A percentile compares a stretch with the other conserved stretches of the same genome.
phyloP scores from a whole-genome alignment of 345 rosid species.

The Salix dunnii region DNA sequence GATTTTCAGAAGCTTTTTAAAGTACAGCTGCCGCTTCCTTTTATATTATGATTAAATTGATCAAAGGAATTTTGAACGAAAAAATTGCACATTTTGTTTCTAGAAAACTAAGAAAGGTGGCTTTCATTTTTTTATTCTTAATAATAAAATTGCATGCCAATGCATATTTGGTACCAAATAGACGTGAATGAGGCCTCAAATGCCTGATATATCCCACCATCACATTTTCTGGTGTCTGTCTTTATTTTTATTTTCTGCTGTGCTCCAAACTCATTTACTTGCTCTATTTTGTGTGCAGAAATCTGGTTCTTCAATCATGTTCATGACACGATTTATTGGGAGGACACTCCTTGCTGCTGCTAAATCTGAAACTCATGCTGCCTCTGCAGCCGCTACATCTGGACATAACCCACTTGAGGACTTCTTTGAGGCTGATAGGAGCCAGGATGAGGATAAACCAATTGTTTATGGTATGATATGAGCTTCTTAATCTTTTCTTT shows the following conservation, averaged over 20 bases:
- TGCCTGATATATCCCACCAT: neutral
- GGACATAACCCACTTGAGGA: constrained; percentile 70
- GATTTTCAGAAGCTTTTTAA: neutral
- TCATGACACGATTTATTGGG: constrained; percentile 59
- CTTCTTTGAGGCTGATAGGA: constrained; percentile 75
- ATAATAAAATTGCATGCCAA: neutral
- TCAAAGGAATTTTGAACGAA: no score
- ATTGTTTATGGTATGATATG: constrained; percentile 57
- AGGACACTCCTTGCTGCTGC: constrained; percentile 62
- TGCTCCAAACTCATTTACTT: neutral
- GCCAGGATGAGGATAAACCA: constrained; percentile 61
- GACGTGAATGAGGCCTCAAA: neutral
- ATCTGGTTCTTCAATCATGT: constrained; percentile 36
- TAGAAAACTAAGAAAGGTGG: neutral
- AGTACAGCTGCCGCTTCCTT: neutral
- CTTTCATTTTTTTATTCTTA: neutral
- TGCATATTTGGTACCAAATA: neutral
- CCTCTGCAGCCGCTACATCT: constrained; percentile 38
- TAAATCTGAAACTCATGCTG: constrained; percentile 51
- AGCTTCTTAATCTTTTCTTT: neutral
- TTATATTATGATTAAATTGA: neutral
- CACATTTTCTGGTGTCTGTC: neutral
- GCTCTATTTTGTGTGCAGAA: constrained; percentile 8
- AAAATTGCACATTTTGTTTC: neutral
- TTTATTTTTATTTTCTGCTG: neutral